phyloP scores from a whole-genome alignment of 148 eudicot species.

The Rhododendron mucronatum region DNA sequence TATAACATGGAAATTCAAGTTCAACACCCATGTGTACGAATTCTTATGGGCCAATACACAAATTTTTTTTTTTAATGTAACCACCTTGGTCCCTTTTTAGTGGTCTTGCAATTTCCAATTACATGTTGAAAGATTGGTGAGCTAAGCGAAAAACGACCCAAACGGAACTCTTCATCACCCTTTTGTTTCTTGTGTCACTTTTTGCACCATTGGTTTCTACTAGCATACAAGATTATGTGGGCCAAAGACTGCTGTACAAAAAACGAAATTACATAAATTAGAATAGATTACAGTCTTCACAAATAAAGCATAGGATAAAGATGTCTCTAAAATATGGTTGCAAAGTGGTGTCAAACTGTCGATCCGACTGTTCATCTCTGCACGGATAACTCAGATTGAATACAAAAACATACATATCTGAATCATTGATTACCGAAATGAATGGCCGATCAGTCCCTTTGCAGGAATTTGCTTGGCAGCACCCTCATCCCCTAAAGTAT shows the following conservation, averaged over 20 bases:
- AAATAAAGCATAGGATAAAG: not conserved
- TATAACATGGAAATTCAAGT: not conserved
- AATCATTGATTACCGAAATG: too few species aligned
- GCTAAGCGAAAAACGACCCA: not conserved
- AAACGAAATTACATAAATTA: not conserved
- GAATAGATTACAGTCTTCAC: not conserved
- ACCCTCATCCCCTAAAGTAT: too few species aligned
- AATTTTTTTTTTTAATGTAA: too few species aligned
- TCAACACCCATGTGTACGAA: not conserved
- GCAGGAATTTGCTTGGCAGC: too few species aligned
- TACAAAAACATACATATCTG: too few species aligned
- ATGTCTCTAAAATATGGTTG: not conserved
- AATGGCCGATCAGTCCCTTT: too few species aligned
- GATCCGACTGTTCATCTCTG: too few species aligned
- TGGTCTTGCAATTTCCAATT: not conserved
- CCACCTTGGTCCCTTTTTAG: not conserved
- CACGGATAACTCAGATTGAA: too few species aligned
- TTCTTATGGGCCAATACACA: not conserved
- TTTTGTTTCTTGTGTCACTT: too few species aligned
- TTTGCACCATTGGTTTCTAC: not conserved
- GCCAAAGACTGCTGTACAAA: not conserved
- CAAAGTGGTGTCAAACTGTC: too few species aligned
- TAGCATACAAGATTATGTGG: not conserved
- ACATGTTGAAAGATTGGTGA: not conserved
- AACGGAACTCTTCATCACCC: not conserved